Evolutionary conservation across 2,329 filamentous ascomycete genomes (phyloP), one percentile per base, ranked within the genome.

Genomic region (Trichophyton simii): DNA sequence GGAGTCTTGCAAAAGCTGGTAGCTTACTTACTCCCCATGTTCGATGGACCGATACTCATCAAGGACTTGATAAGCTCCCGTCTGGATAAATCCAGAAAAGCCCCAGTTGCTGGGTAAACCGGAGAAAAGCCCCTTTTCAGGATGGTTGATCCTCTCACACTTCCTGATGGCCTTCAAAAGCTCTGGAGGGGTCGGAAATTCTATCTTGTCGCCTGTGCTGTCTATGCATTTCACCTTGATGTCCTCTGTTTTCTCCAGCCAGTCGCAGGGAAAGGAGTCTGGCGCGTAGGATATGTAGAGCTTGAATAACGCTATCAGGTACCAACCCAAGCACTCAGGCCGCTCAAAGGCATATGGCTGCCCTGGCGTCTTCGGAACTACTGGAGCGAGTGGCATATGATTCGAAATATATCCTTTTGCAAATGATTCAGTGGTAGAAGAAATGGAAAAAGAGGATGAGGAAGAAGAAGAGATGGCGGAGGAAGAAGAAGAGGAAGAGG

Each of bases 181-280:
- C 8, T 58, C 57, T 15, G 60, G 34, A 52, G 62, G 59, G 11
- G 46, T 61, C 52, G 63, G 61, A 38, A 20, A 20, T 7, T 59
- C 48, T 38, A 62, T 7, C n/a, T 55, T 57, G 25, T 64, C 57
- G 18, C 57, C 28, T 15, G 61, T 61, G 57, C 41, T 9, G 20
- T 64, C 64, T 44, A 44, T 62, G 38, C 64, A 65, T 48, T 22
- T 38, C 41, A 64, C 60, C 38, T 64, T n/a, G 20, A 65, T 34
- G 13, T 65, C 61, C 34, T 57, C 42, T 57, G 64, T 65, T 58
- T 59, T 64, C 42, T 63, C 52, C 18, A 64, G 57, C 61, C 61
- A 64, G 52, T 60, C 57, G 25, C 63, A 64, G 11, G 57, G 59
- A 22, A 65, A 65, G 3, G 52, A 58, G 54, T 60, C 59, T 36